phyloP scores from a whole-genome alignment of 345 rosid species.

The Citrus unshiu region DNA sequence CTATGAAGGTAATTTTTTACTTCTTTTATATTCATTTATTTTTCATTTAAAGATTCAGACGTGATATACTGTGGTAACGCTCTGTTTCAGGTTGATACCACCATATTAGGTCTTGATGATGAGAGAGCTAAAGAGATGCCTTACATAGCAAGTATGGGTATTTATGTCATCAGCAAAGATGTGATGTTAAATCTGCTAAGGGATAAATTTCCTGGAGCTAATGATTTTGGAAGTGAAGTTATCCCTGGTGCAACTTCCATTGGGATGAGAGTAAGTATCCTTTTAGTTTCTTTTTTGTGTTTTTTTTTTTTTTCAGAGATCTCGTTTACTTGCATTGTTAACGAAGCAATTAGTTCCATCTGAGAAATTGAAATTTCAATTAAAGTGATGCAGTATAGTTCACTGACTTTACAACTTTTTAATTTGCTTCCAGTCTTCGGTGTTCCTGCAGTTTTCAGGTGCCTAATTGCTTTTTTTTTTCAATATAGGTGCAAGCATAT shows the following conservation, averaged over 20 bases:
- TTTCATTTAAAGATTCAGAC: not conserved
- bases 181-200: constrained; percentile 85
- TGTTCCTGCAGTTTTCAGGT: not conserved
- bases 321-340: not conserved
- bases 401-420: not conserved
- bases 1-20: constrained; percentile 61
- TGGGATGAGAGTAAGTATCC: constrained; percentile 70
- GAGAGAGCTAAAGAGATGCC: constrained; percentile 93
- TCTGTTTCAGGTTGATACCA: constrained; percentile 75
- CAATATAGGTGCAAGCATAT: constrained; percentile 87
- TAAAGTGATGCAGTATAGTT: not conserved
- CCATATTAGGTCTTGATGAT: constrained; percentile 90
- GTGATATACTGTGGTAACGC: not conserved
- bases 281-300: not conserved
- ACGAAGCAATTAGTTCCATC: not conserved
- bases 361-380: not conserved
- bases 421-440: not conserved
- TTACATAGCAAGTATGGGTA: constrained; percentile 97
- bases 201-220: constrained; percentile 93
- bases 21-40: not conserved
- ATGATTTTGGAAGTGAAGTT: constrained; percentile 98
- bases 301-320: not conserved
- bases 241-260: constrained; percentile 95
- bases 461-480: constrained; percentile 2
- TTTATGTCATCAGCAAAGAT: constrained; percentile 87